Evolutionary conservation across 2,329 filamentous ascomycete species (phyloP), one percentile per base, ranked within the genome.

Genomic region (Exophiala spinifera): DNA sequence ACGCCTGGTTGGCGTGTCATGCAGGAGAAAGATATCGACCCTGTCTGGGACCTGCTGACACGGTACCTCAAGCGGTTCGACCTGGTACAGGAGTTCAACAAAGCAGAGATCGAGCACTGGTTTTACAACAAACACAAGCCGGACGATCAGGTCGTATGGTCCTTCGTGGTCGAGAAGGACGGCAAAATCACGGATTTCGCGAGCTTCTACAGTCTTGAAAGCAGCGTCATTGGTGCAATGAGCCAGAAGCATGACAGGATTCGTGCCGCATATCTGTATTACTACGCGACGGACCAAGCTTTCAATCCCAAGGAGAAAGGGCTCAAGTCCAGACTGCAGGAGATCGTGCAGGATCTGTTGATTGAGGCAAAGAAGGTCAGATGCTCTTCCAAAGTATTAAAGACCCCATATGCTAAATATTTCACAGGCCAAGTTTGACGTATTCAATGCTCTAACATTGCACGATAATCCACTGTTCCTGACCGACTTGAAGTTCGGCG

Each of bases 381-480:
- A 34, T 33, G 8, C 25, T 19, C 10, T 25, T 14, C 5, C 20
- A 17, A n/a, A 42, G 47, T n/a, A 19, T 48, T 23, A 11, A 31
- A 40, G 23, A 17, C 4, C 13, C 13, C 17, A 39, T 21, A 45
- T 51, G 21, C 23, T 48, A 46, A 65, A 63, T 70, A 76, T 40
- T 33, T 14, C 20, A 40, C 63, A 83, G 76, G 79, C 77, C 67
- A 85, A 87, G 62, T 96, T 97, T 67, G 94, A 99, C 69, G 94
- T 99, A 55, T 95, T 97, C 79, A 99, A 99, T 67, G 92, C 91
- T 0, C 80, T 99, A 51, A 95, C 91, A 0, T 79, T 96, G 36
- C 86, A 96, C 73, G 92, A 99, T 72, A 99, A 99, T 71, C 87
- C 85, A 0, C 80, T 97, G 17, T 97, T 99, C 81, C 79, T 99